Conservation (phyloP, 768 basidiomycete genomes). For the Pleurotus djamor region DNA sequence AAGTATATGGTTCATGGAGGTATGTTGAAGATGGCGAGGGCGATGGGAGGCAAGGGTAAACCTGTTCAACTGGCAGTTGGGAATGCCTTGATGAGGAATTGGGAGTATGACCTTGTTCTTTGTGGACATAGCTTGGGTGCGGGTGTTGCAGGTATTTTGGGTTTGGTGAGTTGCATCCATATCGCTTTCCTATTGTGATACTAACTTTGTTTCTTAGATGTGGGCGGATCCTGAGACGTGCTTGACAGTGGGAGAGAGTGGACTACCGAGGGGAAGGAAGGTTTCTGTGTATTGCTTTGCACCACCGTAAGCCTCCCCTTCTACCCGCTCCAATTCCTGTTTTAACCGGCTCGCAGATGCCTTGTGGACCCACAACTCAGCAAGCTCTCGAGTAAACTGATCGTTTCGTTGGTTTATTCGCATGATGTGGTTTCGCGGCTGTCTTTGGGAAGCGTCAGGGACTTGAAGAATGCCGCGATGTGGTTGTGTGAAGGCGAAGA, state of each 20-base stretch:
- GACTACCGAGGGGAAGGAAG: slow-evolving; percentile 62
- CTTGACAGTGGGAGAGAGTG: slow-evolving; percentile 63
- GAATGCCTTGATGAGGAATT: slow-evolving; percentile 66
- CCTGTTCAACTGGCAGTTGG: slow-evolving; percentile 76
- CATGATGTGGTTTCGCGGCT: slow-evolving; percentile 80
- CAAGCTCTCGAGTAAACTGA: slow-evolving; percentile 56
- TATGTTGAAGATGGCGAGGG: slow-evolving; percentile 75
- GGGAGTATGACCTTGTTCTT: slow-evolving; percentile 72
- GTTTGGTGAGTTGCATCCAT: slow-evolving; percentile 47
- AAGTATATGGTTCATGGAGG: slow-evolving; percentile 74
- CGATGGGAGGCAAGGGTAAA: slow-evolving; percentile 75
- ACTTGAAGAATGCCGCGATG: slow-evolving; percentile 69
- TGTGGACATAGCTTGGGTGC: slow-evolving; percentile 87
- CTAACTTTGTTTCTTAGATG: slow-evolving; percentile 44
- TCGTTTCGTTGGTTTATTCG: slow-evolving; percentile 80
- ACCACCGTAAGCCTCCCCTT: slow-evolving; percentile 57
- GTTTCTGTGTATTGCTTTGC: slow-evolving; percentile 80
- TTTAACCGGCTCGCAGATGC: slow-evolving; percentile 36
- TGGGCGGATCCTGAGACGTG: slow-evolving; percentile 85
- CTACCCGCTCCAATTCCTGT: background rate
- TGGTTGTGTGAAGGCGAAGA: slow-evolving; percentile 79
- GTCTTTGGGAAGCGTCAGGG: slow-evolving; percentile 74
- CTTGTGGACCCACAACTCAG: slow-evolving; percentile 60
- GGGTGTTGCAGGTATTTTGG: slow-evolving; percentile 74
- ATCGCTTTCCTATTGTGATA: background rate